Percentiles rank a stretch among this genome's conserved stretches.
Conservation (phyloP, 2,329 filamentous ascomycete genomes). For the Clarireedia homoeocarpa region DNA sequence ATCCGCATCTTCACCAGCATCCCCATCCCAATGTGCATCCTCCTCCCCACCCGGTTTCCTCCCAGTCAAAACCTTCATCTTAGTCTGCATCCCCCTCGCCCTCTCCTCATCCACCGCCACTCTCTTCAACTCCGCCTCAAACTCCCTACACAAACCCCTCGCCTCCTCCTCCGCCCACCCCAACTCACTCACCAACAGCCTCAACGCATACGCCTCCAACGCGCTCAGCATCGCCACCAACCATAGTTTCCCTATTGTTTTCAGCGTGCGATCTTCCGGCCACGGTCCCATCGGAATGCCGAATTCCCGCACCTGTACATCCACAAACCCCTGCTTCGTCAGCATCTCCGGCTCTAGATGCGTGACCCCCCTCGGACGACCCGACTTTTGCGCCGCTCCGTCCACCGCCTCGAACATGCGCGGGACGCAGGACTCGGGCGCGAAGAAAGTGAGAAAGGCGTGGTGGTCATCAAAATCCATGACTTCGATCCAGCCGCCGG, state of each 20-base stretch:
- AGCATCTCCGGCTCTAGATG: conserved; percentile 26
- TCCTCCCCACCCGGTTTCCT: conserved; percentile 20
- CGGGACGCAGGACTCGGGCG: conserved; percentile 9
- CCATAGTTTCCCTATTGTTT: conserved; percentile 22
- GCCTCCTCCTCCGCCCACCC: conserved; percentile 23
- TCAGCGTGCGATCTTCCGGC: conserved; percentile 28
- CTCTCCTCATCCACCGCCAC: conserved; percentile 19
- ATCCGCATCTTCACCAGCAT: not conserved
- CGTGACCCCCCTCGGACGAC: conserved; percentile 12
- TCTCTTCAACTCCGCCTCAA: conserved; percentile 12
- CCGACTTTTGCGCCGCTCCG: conserved; percentile 17
- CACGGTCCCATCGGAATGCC: conserved; percentile 28
- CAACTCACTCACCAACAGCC: conserved; percentile 21
- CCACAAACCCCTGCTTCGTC: conserved; percentile 34
- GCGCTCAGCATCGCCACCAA: conserved; percentile 18
- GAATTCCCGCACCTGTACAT: conserved; percentile 29
- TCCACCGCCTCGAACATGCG: conserved; percentile 11
- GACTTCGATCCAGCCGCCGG: conserved; percentile 28
- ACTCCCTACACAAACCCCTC: conserved; percentile 10
- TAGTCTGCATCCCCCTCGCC: conserved; percentile 14
- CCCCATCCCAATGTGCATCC: not conserved
- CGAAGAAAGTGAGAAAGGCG: conserved; percentile 17
- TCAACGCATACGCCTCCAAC: conserved; percentile 22
- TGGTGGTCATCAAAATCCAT: conserved; percentile 26
- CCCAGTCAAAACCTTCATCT: conserved; percentile 14